Evolutionary conservation across 805 yeast species (phyloP).

Genomic region (Alloascoidea africana): DNA sequence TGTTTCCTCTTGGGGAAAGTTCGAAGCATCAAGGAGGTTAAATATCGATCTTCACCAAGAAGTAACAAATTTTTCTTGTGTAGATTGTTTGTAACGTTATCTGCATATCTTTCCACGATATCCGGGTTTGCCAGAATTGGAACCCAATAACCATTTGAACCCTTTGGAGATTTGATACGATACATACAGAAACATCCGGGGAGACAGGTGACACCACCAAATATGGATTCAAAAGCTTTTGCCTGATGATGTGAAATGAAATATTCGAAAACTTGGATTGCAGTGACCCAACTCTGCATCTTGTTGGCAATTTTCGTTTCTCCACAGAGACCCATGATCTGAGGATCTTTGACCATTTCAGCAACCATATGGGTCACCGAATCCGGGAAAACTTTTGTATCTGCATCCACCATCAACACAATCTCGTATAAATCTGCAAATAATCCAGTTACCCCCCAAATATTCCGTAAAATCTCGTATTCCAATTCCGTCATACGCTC

Average conservation of each 20-base stretch:
- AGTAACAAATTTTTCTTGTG: slow-evolving; percentile 76
- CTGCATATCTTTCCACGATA: slow-evolving; percentile 82
- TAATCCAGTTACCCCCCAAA: slow-evolving; percentile 75
- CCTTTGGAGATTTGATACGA: slow-evolving; percentile 82
- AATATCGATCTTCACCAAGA: slow-evolving; percentile 82
- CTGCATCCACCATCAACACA: slow-evolving; percentile 90
- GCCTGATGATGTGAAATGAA: slow-evolving; percentile 90
- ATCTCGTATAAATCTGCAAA: slow-evolving; percentile 75
- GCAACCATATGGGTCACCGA: slow-evolving; percentile 83
- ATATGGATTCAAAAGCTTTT: slow-evolving; percentile 88
- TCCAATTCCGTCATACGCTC: slow-evolving; percentile 92
- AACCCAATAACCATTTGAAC: slow-evolving; percentile 71
- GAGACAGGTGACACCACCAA: slow-evolving; percentile 88
- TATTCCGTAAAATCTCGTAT: slow-evolving; percentile 54
- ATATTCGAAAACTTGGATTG: slow-evolving; percentile 87
- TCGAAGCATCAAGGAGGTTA: slow-evolving; percentile 71
- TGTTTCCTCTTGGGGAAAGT: slow-evolving; percentile 86
- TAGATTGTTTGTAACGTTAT: slow-evolving; percentile 68
- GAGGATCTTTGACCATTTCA: slow-evolving; percentile 75
- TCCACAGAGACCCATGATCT: slow-evolving; percentile 87
- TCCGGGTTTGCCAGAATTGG: slow-evolving; percentile 89
- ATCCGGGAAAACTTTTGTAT: slow-evolving; percentile 78
- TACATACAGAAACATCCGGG: slow-evolving; percentile 95
- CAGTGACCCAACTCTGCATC: slow-evolving; percentile 73
- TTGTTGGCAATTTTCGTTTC: slow-evolving; percentile 87